Percentiles rank a stretch among this genome's conserved stretches.
These are phyloP conservation scores for Buddleja alternifolia DNA, from an alignment of 257 asterid genomes.

Conservation along the genomic window DNA sequence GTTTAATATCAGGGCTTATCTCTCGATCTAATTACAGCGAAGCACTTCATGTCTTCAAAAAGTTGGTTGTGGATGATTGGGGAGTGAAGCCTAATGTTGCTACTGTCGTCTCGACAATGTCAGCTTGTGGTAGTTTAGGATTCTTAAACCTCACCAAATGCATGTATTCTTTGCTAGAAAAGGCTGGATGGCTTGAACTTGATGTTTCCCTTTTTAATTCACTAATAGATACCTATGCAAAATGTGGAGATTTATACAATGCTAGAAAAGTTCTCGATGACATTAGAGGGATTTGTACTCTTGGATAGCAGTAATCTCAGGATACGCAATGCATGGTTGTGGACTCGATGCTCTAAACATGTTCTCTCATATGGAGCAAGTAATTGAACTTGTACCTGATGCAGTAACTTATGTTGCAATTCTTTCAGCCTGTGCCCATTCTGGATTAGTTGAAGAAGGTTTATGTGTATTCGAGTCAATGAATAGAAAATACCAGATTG, in stretches of 20 bases:
- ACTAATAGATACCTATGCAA: slow-evolving; percentile 51
- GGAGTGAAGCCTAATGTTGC: slow-evolving; percentile 34
- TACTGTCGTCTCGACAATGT: slow-evolving; percentile 45
- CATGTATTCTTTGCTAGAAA: slow-evolving; percentile 45
- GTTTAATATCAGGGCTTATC: slow-evolving; percentile 56
- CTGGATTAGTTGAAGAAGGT: slow-evolving; percentile 58
- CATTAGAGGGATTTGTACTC: slow-evolving; percentile 46
- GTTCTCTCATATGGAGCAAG: slow-evolving; percentile 43
- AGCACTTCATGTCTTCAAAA: slow-evolving; percentile 38
- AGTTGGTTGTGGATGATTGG: slow-evolving; percentile 27
- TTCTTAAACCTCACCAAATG: slow-evolving; percentile 38
- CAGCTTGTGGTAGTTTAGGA: slow-evolving; percentile 58
- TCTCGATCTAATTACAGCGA: slow-evolving; percentile 31
- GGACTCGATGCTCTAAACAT: slow-evolving; percentile 39
- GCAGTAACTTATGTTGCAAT: slow-evolving; percentile 42
- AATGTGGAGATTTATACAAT: slow-evolving; percentile 45
- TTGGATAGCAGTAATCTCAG: slow-evolving; percentile 65
- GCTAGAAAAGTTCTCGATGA: slow-evolving; percentile 36
- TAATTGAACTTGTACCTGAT: slow-evolving; percentile 39
- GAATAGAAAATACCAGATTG: slow-evolving; percentile 35
- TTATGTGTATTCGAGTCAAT: slow-evolving; percentile 44
- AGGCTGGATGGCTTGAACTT: slow-evolving; percentile 47
- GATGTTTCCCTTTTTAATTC: slow-evolving; percentile 43
- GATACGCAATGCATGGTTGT: slow-evolving; percentile 52
- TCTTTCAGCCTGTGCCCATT: slow-evolving; percentile 57